Evolutionary conservation across 108 stramenopile species (phyloP).

Genomic region (Nitzschia sp.): DNA sequence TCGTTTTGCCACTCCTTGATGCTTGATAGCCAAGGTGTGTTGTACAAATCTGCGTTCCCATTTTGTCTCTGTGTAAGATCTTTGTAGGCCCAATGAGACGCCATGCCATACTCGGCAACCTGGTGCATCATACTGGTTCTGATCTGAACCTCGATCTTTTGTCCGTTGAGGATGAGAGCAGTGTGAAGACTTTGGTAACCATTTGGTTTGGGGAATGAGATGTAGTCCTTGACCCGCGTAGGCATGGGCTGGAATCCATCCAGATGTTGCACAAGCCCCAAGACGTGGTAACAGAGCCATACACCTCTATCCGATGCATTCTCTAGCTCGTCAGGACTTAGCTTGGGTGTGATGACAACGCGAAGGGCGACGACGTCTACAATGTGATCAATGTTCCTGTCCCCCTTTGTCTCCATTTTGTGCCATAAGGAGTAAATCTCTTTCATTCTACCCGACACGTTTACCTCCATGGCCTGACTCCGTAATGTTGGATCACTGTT

Average conservation of each 20-base stretch:
- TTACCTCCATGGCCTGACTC: slow-evolving; percentile 66
- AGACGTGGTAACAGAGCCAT: slow-evolving; percentile 94
- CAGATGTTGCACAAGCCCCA: slow-evolving; percentile 88
- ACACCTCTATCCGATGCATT: slow-evolving; percentile 69
- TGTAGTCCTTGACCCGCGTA: slow-evolving; percentile 93
- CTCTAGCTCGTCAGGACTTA: slow-evolving; percentile 40
- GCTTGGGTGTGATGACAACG: slow-evolving; percentile 80
- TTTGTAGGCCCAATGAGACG: slow-evolving; percentile 90
- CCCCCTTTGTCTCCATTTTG: slow-evolving; percentile 91
- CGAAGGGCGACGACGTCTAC: slow-evolving; percentile 92
- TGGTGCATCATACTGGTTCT: slow-evolving; percentile 91
- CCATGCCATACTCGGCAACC: slow-evolving; percentile 95
- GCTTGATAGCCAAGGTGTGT: slow-evolving; percentile 84
- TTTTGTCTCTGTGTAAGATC: slow-evolving; percentile 55
- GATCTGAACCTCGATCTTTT: slow-evolving; percentile 95
- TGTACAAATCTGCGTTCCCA: slow-evolving; percentile 55
- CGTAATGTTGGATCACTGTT: slow-evolving; percentile 63
- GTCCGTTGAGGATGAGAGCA: slow-evolving; percentile 82
- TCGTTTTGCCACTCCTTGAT: slow-evolving; percentile 94
- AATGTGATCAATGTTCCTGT: slow-evolving; percentile 83
- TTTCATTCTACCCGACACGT: slow-evolving; percentile 89
- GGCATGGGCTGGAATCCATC: slow-evolving; percentile 89
- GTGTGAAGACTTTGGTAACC: slow-evolving; percentile 94
- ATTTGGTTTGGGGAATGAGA: slow-evolving; percentile 93
- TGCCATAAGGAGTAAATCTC: slow-evolving; percentile 94